Evolutionary conservation across 2,329 filamentous ascomycete genomes (phyloP).

Genomic region (Epichloe scottii): DNA sequence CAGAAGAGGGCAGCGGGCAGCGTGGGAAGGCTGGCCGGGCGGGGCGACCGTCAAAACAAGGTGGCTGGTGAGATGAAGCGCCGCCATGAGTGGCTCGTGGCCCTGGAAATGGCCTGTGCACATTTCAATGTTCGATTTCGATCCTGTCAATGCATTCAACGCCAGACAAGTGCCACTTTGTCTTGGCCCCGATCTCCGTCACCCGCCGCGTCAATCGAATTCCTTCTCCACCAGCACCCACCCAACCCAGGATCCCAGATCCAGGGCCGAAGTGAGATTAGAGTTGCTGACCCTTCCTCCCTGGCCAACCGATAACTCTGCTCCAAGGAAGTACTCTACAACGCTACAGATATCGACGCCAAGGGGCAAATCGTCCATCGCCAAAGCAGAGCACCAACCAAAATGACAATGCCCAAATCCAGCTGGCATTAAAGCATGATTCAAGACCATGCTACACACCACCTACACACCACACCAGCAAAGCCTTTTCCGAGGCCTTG

Average conservation of each 20-base stretch:
- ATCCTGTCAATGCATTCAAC: background rate
- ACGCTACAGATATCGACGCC: background rate
- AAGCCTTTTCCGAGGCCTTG: too few species aligned
- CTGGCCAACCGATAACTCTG: background rate
- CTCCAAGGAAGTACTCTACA: too few species aligned
- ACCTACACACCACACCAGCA: background rate
- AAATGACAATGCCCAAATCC: background rate
- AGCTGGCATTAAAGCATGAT: background rate
- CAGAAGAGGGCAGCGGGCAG: background rate
- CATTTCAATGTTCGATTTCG: background rate
- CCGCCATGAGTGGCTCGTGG: background rate
- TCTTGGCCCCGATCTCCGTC: too few species aligned
- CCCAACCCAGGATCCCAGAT: too few species aligned
- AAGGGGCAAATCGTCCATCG: background rate
- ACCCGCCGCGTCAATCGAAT: too few species aligned
- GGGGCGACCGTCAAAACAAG: conserved; percentile 19
- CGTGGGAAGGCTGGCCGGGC: conserved; percentile 7
- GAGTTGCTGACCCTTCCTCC: background rate
- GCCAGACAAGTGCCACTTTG: background rate
- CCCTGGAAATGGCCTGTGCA: background rate
- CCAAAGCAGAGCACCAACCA: background rate
- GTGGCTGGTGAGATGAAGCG: conserved; percentile 17
- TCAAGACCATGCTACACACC: background rate
- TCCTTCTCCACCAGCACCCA: too few species aligned
- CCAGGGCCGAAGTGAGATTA: background rate